Evolutionary conservation across 2,329 filamentous ascomycete genomes (phyloP), one percentile per base, ranked within the genome.

Genomic region (Talaromyces piceae): DNA sequence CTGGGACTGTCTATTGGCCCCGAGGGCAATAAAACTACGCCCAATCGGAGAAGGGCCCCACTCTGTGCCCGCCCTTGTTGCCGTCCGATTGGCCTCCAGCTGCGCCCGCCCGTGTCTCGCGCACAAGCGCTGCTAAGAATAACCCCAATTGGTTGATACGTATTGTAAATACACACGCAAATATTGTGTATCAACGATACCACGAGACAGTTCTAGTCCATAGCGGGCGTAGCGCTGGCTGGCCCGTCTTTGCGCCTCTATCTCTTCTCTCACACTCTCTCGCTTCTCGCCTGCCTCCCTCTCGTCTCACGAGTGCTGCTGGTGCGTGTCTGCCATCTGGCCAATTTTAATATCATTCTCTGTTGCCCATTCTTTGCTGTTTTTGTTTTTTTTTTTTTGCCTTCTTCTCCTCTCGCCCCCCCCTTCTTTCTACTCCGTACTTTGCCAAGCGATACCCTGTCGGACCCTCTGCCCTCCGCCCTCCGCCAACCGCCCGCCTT

Each of bases 341-440:
- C n/a, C n/a, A n/a, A n/a, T n/a, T 16, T 37, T 18, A 37, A 9
- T 20, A 18, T 37, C 20, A 20, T 13, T 37, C 7, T n/a, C n/a
- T n/a, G 33, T 37, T 37, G 33, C 51, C 51, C 54, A 49, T 55
- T 51, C 28, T 51, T 27, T 18, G 44, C 23, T 45, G 27, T 49
- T 12, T 37, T 16, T 44, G 43, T 37, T 27, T 41, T 52, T 52
- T 52, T 45, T 50, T 54, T 51, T 53, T 49, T 49, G 49, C 49
- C 54, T 50, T 49, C 54, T 47, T 37, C 16, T 54, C 54, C 50
- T 48, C 54, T 47, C 39, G 43, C 51, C 23, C 41, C 50, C 45
- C 53, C 49, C 45, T 54, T 52, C 26, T 39, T 44, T n/a, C 27
- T 25, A 16, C 12, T 16, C n/a, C 18, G 5, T 43, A 13, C 33